A percentile compares a stretch with the other conserved stretches of the same genome.
Evolutionary conservation across 345 rosid species (phyloP).

Genomic region (Zanthoxylum bungeanum): DNA sequence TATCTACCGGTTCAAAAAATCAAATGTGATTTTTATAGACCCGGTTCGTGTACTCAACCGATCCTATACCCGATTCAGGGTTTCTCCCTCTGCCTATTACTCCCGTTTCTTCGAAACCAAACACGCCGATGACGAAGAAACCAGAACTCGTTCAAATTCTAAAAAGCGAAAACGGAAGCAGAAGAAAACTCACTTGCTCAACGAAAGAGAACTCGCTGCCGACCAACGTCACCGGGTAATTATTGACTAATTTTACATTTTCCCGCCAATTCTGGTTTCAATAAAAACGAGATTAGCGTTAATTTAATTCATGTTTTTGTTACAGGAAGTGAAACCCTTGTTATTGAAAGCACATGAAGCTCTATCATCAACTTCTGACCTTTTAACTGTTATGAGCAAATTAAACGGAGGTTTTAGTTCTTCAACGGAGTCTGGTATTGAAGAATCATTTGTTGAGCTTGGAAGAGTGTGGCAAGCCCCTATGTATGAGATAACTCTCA

Average conservation of each 20-base stretch:
- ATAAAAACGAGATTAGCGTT: no score
- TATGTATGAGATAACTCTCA: slow-evolving; percentile 56
- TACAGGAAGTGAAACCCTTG: slow-evolving; percentile 51
- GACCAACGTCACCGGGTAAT: slow-evolving; percentile 67
- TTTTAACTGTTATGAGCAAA: slow-evolving; percentile 37
- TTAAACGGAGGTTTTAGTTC: slow-evolving; percentile 31
- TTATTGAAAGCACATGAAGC: slow-evolving; percentile 50
- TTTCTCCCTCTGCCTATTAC: slow-evolving; percentile 69
- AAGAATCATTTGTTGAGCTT: slow-evolving; percentile 55
- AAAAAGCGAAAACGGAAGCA: slow-evolving; percentile 60
- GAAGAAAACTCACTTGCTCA: slow-evolving; percentile 33
- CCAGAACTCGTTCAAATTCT: slow-evolving; percentile 19
- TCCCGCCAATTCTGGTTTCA: neutral
- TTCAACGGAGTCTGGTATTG: slow-evolving; percentile 20
- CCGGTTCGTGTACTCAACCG: slow-evolving; percentile 68
- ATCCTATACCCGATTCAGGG: slow-evolving; percentile 49
- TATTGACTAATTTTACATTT: neutral
- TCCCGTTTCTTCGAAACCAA: slow-evolving; percentile 65
- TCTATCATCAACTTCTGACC: slow-evolving; percentile 38
- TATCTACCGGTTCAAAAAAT: slow-evolving; percentile 41
- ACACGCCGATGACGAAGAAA: slow-evolving; percentile 16
- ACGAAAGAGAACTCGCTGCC: slow-evolving; percentile 62
- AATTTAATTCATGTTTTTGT: neutral
- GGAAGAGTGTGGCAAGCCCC: slow-evolving; percentile 83
- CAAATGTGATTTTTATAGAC: slow-evolving; percentile 51